Conservation (phyloP, 768 basidiomycete species). For the Phylloporus rhodoxanthus region DNA sequence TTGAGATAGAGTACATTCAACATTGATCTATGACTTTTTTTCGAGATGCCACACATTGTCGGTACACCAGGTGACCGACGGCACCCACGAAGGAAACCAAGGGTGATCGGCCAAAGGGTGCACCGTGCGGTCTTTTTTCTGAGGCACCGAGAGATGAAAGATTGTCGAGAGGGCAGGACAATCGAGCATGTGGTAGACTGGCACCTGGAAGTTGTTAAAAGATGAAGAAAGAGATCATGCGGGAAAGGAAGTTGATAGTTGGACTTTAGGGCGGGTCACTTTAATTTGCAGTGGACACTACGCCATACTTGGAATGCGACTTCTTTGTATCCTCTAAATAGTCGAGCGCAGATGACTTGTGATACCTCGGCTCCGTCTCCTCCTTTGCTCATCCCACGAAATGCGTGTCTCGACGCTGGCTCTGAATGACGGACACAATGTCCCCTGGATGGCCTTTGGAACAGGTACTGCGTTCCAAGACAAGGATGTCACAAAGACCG, state of each 20-base stretch:
- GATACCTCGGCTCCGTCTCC: too few species aligned
- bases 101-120: constrained; percentile 60
- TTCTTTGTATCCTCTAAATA: too few species aligned
- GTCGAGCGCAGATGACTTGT: too few species aligned
- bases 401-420: constrained; percentile 31
- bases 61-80: constrained; percentile 63
- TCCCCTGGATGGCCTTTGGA: constrained; percentile 59
- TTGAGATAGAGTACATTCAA: too few species aligned
- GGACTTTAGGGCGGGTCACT: constrained; percentile 49
- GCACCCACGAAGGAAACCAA: constrained; percentile 37
- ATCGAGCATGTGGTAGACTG: constrained; percentile 52
- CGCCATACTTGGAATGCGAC: too few species aligned
- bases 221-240: constrained; percentile 33
- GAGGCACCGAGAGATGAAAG: constrained; percentile 52
- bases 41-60: too few species aligned
- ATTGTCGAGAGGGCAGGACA: constrained; percentile 36
- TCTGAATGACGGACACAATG: constrained; percentile 49
- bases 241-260: neutral
- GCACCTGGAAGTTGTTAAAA: constrained; percentile 64
- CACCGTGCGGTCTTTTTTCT: constrained; percentile 42
- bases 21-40: too few species aligned
- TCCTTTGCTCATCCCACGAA: neutral
- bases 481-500: constrained; percentile 37
- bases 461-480: constrained; percentile 50
- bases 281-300: too few species aligned